Conservation (phyloP, 305 asterid species). For the Euphrasia arctica region DNA sequence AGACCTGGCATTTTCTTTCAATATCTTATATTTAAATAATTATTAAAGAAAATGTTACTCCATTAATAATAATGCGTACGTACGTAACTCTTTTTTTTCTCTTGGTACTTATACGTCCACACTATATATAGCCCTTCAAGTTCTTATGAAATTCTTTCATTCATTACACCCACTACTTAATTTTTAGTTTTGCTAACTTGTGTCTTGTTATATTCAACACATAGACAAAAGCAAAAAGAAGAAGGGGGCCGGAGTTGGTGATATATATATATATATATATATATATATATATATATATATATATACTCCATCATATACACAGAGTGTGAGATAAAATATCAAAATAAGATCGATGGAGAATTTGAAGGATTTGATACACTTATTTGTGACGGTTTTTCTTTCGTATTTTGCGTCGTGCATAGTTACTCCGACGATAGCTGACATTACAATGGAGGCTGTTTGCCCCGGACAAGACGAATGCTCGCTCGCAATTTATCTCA, state of each 20-base stretch:
- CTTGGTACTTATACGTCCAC: neutral
- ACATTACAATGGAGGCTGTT: constrained; percentile 52
- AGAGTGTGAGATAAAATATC: neutral
- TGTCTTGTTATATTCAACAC: no score
- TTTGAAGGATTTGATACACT: constrained; percentile 46
- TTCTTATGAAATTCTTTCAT: neutral
- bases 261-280: neutral
- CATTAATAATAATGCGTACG: neutral
- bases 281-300: no score
- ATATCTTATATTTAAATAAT: neutral
- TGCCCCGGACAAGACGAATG: constrained; percentile 66
- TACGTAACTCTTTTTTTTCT: neutral
- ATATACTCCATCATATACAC: neutral
- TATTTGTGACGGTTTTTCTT: constrained; percentile 47
- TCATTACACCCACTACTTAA: constrained; percentile 1
- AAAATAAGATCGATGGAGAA: constrained; percentile 33
- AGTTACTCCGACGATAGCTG: constrained; percentile 51
- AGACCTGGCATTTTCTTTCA: constrained; percentile 25
- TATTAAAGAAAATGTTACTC: neutral
- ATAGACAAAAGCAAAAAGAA: no score
- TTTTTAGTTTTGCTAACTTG: no score
- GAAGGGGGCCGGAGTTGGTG: no score
- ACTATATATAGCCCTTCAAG: constrained; percentile 25
- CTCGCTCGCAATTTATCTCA: constrained; percentile 63
- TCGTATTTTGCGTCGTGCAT: constrained; percentile 40